Base-by-base conservation (phyloP, 2,329 filamentous ascomycete species). In the Epichloe festucae region DNA sequence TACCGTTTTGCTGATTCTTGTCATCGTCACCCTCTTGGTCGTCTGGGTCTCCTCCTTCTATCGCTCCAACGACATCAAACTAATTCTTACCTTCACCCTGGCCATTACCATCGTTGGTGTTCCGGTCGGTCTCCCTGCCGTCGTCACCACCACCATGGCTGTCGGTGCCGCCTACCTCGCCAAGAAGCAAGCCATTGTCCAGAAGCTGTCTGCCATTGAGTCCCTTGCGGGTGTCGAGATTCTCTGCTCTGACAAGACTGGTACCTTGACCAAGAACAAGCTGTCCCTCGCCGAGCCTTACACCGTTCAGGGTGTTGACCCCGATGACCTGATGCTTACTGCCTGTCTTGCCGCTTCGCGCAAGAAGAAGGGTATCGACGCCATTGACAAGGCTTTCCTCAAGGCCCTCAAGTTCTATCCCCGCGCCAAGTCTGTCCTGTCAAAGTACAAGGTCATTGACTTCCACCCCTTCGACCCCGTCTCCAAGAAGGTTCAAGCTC, bases 361-460 rank as follows among this genome's bases (percentile, higher is more conserved):
- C 74, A 95, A 93, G 81, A 91, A 90, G 79, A 94, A 94, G 77
- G 89, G 88, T 75, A 90, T 95, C 57, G 89, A 95, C 66, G 87
- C 89, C 59, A 95, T 95, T 61, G 89, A 95, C 78, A 93, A 91
- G 77, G 89, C 88, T 65, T 95, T 95, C 77, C 77, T 95, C 60
- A 94, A 93, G 75, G 79, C 85, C 21, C 81, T 95, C 57, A 81
- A 81, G 65, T 84, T 76, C 73, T 95, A 94, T 68, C 89, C 89
- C 56, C 80, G 81, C 56, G 88, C 87, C 70, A 94, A 93, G 78
- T 70, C 74, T 55, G 83, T 86, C 51, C 79, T 95, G 51, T 80
- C 80, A 72, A 87, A 88, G 73, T 94, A 91, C 79, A 85, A 84
- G 70, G 85, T 90, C 54, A 71, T 91, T 59, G 81, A 90, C 44